These are phyloP conservation scores for Oenanthe sinensis DNA, from an alignment of 129 eudicot species.

Conservation along the genomic window DNA sequence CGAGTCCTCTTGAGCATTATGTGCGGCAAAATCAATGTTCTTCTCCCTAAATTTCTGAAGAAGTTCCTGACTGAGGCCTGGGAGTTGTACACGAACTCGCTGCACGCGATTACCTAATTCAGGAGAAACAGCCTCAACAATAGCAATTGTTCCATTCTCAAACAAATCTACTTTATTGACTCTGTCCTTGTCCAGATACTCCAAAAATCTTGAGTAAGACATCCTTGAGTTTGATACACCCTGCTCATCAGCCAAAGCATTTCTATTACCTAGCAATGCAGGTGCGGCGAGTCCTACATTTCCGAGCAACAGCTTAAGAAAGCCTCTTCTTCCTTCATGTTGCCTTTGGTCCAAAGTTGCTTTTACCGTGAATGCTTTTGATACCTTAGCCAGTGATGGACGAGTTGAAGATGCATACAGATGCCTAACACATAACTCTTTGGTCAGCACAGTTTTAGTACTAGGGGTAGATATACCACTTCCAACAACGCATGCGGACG, in stretches of 20 bases:
- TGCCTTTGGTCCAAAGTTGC: slow-evolving; percentile 52
- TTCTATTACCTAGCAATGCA: slow-evolving; percentile 45
- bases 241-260: slow-evolving; percentile 89
- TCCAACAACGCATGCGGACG: slow-evolving; percentile 76
- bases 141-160: slow-evolving; percentile 93
- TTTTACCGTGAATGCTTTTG: slow-evolving; percentile 36
- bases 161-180: slow-evolving; percentile 79
- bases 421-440: slow-evolving; percentile 40
- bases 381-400: slow-evolving; percentile 31
- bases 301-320: slow-evolving; percentile 61
- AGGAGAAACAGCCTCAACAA: slow-evolving; percentile 94
- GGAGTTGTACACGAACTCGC: slow-evolving; percentile 95
- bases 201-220: slow-evolving; percentile 93
- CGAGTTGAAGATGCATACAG: slow-evolving; percentile 30
- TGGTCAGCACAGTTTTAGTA: slow-evolving; percentile 26
- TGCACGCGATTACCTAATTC: slow-evolving; percentile 94
- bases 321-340: slow-evolving; percentile 70
- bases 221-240: slow-evolving; percentile 96
- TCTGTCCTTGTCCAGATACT: slow-evolving; percentile 87
- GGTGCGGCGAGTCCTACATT: slow-evolving; percentile 58
- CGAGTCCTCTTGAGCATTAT: slow-evolving; percentile 96
- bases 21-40: slow-evolving; percentile 96
- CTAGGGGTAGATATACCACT: slow-evolving; percentile 42
- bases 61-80: slow-evolving; percentile 94
- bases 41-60: slow-evolving; percentile 91